Evolutionary conservation across 495 filamentous ascomycete species (phyloP).

Genomic region (Penicillium flavigenum): DNA sequence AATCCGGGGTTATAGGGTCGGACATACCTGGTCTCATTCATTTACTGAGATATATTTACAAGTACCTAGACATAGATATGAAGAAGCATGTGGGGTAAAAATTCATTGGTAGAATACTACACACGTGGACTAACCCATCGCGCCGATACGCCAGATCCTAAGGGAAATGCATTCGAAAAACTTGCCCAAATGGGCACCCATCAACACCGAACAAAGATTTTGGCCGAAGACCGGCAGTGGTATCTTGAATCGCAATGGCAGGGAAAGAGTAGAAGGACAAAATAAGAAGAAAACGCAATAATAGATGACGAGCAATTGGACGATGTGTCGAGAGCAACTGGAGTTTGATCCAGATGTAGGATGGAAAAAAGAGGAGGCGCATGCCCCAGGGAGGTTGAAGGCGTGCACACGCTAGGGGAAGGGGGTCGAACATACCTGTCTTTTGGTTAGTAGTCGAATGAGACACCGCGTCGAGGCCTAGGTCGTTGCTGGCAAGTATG

Average conservation of each 20-base stretch:
- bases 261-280: not conserved
- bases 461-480: conserved; percentile 2
- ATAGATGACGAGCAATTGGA: conserved; percentile 1
- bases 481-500: conserved; percentile 18
- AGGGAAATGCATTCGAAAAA: conserved; percentile 7
- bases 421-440: conserved; percentile 24
- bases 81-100: not conserved
- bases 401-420: not conserved
- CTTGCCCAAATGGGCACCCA: conserved; percentile 6
- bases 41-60: not conserved
- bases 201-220: conserved; percentile 21
- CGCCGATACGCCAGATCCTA: conserved; percentile 16
- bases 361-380: conserved; percentile 1
- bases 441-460: conserved; percentile 3
- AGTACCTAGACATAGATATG: not conserved
- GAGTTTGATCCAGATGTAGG: not conserved
- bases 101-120: conserved; percentile 5
- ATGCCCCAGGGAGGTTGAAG: not conserved
- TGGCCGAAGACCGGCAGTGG: conserved; percentile 13
- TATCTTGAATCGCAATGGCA: conserved; percentile 20
- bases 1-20: not conserved
- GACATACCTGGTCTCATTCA: not conserved
- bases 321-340: not conserved
- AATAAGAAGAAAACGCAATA: conserved; percentile 3
- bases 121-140: conserved; percentile 6